Evolutionary conservation across 495 filamentous ascomycete genomes (phyloP), one percentile per base, ranked within the genome.

Genomic region (Paragyromitra xinjiangensis): DNA sequence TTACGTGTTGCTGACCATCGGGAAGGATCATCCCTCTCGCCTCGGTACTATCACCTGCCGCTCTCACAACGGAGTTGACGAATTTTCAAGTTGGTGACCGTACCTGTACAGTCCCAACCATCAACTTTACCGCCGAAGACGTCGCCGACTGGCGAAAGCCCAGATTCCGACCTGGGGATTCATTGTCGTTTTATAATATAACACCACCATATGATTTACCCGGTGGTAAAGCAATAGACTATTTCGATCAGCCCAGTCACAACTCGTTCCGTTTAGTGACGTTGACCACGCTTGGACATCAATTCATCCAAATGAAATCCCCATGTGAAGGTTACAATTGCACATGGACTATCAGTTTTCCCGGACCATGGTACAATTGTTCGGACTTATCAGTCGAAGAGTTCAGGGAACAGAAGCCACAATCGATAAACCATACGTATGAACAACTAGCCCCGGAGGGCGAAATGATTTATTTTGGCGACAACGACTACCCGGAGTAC

Each of bases 351-450:
- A 73, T 82, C 56, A 59, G 55, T 11, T 85, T 85, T 37, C 22
- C 73, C 12, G 84, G 70, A 5, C 84, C 84, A 2, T 85, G 84
- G 48, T 85, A 85, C 71, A 84, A 83, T 66, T 85, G 84, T 80
- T 24, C 83, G 53, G 51, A 80, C 71, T 58, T 75, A 59, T 48
- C 44, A 0, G 53, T 29, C 5, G 51, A 42, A 1, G 48, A 72
- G 34, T 59, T 78, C 51, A 37, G 5, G 0, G 11, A 51, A 0
- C 59, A 59, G 26, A 78, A 29, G 2, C 75, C 48, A 11, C 19
- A 29, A 11, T 19, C 11, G 2, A 40, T 64, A 45, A 79, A 79
- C 40, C 40, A 78, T 48, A 79, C 77, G 1, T 78, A 44, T n/a
- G 75, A 75, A 0, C 50, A 65, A 26, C 67, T 85, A 12, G 84